A percentile compares a stretch with the other conserved stretches of the same genome.
phyloP scores from a whole-genome alignment of 148 eudicot genomes.

The Silene latifolia region DNA sequence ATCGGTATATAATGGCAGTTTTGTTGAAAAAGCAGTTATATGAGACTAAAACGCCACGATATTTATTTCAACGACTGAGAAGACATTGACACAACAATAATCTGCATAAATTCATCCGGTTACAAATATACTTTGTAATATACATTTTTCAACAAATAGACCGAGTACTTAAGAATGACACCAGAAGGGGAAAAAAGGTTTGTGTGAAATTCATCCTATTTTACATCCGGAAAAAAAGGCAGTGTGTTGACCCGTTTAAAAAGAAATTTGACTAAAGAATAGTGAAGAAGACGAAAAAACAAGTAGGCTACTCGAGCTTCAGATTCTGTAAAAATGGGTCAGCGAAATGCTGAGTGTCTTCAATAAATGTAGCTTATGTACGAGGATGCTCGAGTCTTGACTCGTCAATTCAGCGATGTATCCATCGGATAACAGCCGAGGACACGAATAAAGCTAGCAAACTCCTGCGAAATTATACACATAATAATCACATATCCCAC shows the following conservation, averaged over 20 bases:
- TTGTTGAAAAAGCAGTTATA: too few species aligned
- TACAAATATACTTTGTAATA: too few species aligned
- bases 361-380: conserved; percentile 23
- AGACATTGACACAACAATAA: neutral
- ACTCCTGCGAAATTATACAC: conserved; percentile 50
- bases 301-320: neutral
- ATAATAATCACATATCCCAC: neutral
- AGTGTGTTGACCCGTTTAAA: neutral
- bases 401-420: conserved; percentile 6
- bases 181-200: neutral
- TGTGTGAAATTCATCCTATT: neutral
- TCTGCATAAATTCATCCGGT: too few species aligned
- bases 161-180: neutral
- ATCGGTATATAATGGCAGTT: too few species aligned
- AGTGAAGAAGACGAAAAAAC: conserved; percentile 6
- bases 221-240: neutral
- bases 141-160: too few species aligned
- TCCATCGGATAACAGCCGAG: conserved; percentile 91
- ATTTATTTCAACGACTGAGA: neutral
- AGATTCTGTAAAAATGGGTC: neutral
- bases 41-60: neutral
- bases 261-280: neutral
- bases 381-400: conserved; percentile 7
- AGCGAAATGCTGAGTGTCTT: neutral
- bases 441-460: conserved; percentile 78